phyloP scores from a whole-genome alignment of 192 early-diverging fungal genomes.

The Radiomyces spectabilis region DNA sequence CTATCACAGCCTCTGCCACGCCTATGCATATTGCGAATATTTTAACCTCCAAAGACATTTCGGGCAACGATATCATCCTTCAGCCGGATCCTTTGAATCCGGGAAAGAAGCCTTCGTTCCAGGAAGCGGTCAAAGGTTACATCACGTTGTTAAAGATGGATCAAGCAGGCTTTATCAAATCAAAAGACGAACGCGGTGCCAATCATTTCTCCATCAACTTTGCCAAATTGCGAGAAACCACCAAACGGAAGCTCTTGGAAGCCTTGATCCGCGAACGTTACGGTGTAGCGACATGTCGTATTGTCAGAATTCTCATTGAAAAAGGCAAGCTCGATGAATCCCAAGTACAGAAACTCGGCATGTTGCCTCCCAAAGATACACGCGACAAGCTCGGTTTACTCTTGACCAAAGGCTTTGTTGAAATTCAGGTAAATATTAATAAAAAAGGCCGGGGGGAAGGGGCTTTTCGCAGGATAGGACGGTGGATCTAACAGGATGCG shows the following conservation, averaged over 20 bases:
- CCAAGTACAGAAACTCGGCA: conserved; percentile 51
- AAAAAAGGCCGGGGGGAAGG: too few species aligned
- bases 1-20: conserved; percentile 30
- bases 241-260: conserved; percentile 51
- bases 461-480: background rate
- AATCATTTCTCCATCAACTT: conserved; percentile 58
- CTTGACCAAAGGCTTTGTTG: conserved; percentile 31
- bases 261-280: conserved; percentile 49
- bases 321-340: conserved; percentile 76
- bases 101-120: conserved; percentile 2
- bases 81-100: conserved; percentile 7
- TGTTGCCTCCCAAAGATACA: conserved; percentile 57
- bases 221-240: conserved; percentile 37
- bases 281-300: conserved; percentile 51
- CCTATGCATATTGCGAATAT: conserved; percentile 42
- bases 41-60: conserved; percentile 26
- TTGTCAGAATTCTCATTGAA: conserved; percentile 58
- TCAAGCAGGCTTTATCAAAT: conserved; percentile 42
- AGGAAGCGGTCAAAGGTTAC: conserved; percentile 47
- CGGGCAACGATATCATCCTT: conserved; percentile 10
- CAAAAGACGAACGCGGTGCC: conserved; percentile 47
- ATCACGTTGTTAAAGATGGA: conserved; percentile 51
- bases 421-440: conserved; percentile 19
- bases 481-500: conserved; percentile 3
- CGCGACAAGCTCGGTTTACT: conserved; percentile 57